Evolutionary conservation across 2,329 filamentous ascomycete genomes (phyloP), one percentile per base, ranked within the genome.

Genomic region (Sporothrix brasiliensis): DNA sequence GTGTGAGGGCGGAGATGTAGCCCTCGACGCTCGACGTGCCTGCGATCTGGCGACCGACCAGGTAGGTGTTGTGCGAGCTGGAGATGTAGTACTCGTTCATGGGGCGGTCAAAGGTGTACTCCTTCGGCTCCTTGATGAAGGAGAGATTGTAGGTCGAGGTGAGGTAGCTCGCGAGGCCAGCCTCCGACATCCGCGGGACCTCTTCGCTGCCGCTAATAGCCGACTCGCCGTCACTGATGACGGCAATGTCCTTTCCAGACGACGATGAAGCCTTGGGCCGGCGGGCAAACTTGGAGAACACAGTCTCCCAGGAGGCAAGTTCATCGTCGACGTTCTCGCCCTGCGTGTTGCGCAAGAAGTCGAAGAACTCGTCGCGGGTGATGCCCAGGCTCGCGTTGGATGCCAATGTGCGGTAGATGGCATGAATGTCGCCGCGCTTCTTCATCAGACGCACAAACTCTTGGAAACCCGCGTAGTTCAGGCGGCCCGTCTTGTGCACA

Each of bases 51-150:
- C 94, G 90, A 16, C 95, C 95, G 4, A 96, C 85, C 0, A 99
- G 89, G 77, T 99, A 99, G 0, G 95, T 99, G 80, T 99, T 99
- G 84, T 99, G 95, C 1, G 95, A 98, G 82, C 94, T 97, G 1
- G 94, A 98, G 74, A 99, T 95, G 83, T 93, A 97, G 80, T 99
- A 99, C 78, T 98, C 94, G 78, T 97, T 97, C 78, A 98, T 83
- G 0, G 95, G 95, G 30, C 92, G 88, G 77, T 97, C 89, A 69
- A 97, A 87, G 6, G 83, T 83, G 69, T 89, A 88, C 39, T 88
- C 81, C 14, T 86, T 80, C n/a, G 87, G 86, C 72, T 86, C 84
- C 54, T 86, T 85, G 39, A 86, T 81, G 54, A 93, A 85, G 2
- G 91, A 85, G 2, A 88, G 84, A 76, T 96, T 97, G 75, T 89